Percentiles rank a stretch among this genome's conserved stretches.
phyloP scores from a whole-genome alignment of 768 basidiomycete genomes.

The Mycena rebaudengoi region DNA sequence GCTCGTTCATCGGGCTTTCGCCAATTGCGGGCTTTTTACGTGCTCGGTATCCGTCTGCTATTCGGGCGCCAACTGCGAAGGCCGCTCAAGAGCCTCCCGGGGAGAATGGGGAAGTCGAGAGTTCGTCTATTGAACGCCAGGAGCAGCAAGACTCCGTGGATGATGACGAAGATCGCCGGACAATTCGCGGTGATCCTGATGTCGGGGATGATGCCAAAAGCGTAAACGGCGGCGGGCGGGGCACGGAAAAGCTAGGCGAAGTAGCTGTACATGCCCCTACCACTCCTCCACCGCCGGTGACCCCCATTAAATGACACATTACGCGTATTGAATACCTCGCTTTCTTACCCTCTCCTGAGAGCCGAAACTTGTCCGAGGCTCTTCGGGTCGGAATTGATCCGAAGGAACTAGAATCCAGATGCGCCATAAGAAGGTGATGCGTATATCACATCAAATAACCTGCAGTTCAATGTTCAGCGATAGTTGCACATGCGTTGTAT shows the following conservation, averaged over 20 bases:
- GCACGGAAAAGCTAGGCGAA: constrained; percentile 21
- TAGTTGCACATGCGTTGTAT: too few relatives aligned
- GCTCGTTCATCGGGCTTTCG: constrained; percentile 65
- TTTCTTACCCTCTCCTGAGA: not conserved
- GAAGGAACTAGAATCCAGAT: not conserved
- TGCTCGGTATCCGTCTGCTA: constrained; percentile 64
- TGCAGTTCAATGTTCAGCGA: too few relatives aligned
- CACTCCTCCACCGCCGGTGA: constrained; percentile 19
- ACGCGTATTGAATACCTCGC: constrained; percentile 16
- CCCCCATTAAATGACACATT: constrained; percentile 22
- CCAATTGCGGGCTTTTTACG: constrained; percentile 73
- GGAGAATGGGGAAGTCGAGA: constrained; percentile 20
- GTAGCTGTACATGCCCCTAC: constrained; percentile 15
- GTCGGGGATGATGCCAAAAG: constrained; percentile 35
- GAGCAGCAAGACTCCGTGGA: constrained; percentile 30
- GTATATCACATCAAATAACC: too few relatives aligned
- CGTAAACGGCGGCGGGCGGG: constrained; percentile 19
- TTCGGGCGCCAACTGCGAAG: constrained; percentile 30
- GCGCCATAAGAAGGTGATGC: too few relatives aligned
- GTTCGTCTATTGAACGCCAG: constrained; percentile 7
- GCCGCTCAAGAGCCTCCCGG: not conserved
- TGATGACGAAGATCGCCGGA: constrained; percentile 54
- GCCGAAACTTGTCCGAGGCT: too few relatives aligned
- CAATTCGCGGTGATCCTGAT: constrained; percentile 54
- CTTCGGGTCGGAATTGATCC: too few relatives aligned